Evolutionary conservation across 306 rosid genomes (phyloP), one percentile per base, ranked within the genome.

Genomic region (Hippophae tibetana): DNA sequence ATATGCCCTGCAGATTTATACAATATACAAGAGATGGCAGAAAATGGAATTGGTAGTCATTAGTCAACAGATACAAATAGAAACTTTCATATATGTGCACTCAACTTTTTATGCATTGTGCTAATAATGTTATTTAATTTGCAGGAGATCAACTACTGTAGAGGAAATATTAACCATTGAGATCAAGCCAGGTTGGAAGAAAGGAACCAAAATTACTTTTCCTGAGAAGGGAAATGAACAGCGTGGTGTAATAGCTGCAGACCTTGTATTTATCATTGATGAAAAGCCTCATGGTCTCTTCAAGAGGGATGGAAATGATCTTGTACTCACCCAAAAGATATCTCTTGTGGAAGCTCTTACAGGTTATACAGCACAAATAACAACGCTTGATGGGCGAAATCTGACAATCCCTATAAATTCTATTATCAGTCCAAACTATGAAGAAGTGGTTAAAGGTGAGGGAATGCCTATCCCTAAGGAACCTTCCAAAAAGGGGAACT

Each of bases 121-220:
- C 40, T 56, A 27, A 6, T 13, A 43, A 9, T 74, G 45, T 57
- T 67, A 18, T 18, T 18, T 18, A 71, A 12, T 25, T 2, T 61
- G 43, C 80, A 90, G 97, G 65, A 78, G 68, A 70, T 78, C 82
- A 57, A 7, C 72, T 54, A 89, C 74, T 1, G 92, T 87, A 80
- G 94, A 87, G 56, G 97, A 90, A 77, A 85, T 90, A 58, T 59
- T 90, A 50, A 84, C 79, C 54, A 82, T 90, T n/a, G 92, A 82
- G 51, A 65, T 90, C 67, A 86, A 87, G 71, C 97, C 97, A 1
- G 97, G 97, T 13, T 90, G 97, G 97, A 87, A 90, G 65, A 90
- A 87, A 69, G 97, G 97, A 53, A 90, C 97, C 10, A 90, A 90
- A 59, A 79, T 90, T 60, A 90, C 97, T 3, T 90, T 87, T 78